Base-by-base conservation (phyloP, 495 filamentous ascomycete genomes). In the Hypoxylon fragiforme region DNA sequence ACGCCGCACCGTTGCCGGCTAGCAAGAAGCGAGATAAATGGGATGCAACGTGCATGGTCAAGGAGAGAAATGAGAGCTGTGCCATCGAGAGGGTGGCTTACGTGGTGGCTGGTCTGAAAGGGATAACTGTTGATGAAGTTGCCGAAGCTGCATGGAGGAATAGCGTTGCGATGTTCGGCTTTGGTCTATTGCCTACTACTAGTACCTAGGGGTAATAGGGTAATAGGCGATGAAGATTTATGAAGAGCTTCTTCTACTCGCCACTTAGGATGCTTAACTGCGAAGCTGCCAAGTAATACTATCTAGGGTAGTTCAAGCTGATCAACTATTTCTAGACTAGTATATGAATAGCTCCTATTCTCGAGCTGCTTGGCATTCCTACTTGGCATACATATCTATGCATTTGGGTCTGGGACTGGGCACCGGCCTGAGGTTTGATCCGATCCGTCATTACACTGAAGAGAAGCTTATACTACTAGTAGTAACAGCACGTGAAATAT, bases 11-110 rank as follows among this genome's bases (percentile, higher is more conserved):
- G 16, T 57, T 65, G 41, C 65, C 50, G 18, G 75, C 62, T 30
- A 63, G 63, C 20, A 80, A 91, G 41, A 92, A 91, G 74, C 91
- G 91, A 64, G 89, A 94, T 68, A 90, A 82, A 69, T 94, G 84
- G 79, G 74, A 74, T 36, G 77, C 83, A 60, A 85, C 84, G 0
- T 58, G 54, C 4, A 84, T 89, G 79, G 79, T 94, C 7, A 92
- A 91, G 69, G 86, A 88, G 8, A 73, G 89, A 30, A 92, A 91
- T 68, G 89, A 94, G 66, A 83, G 86, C 9, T 81, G 79, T 50
- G 77, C 79, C 26, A 90, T 92, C 45, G 70, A 75, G 19, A 81
- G 79, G 39, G 87, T 94, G 24, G 89, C 87, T 5, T 79, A 82
- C 63, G 85, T 84, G 26, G 79, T 92, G 57, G 89, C 89, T 32